Evolutionary conservation across 805 yeast genomes (phyloP), one percentile per base, ranked within the genome.

Genomic region (Candida quercuum): DNA sequence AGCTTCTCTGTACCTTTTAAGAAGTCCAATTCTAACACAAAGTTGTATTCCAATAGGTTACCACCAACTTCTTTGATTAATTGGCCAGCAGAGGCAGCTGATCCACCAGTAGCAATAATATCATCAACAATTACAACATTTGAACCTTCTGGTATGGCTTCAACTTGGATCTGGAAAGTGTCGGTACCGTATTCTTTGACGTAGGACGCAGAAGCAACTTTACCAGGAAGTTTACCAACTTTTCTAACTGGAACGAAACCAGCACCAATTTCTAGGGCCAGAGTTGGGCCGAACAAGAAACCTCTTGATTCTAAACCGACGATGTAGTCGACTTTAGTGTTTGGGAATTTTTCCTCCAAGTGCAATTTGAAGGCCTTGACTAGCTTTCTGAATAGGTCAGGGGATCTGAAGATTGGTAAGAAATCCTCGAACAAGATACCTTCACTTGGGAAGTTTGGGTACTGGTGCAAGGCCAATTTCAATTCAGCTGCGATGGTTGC

Each of bases 281-380:
- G 71, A 25, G 98, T 69, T 32, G 99, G 99, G 12, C 98, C 99
- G 55, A 93, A 91, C 41, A 93, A 70, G 61, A 93, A 93, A 4
- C 99, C 99, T 64, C 99, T 81, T 35, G 97, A 85, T 64, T 93
- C 99, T 48, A 93, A 74, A 33, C 98, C 99, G 35, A 93, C 87
- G 43, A 93, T 72, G 57, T 83, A 91, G 57, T 93, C 97, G 45
- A 94, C 78, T 48, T 80, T 75, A 45, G 69, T 67, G 42, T 68
- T 69, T 41, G 71, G 67, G 56, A 73, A 74, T 19, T 66, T 59
- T 46, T 67, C 67, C 41, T 78, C 76, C 41, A 93, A 57, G 57
- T 87, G 94, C 38, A 76, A 56, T 62, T 81, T 76, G 67, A 91
- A 84, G 14, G 95, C 95, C 48, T 74, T 76, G 32, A 93, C 68